phyloP scores from a whole-genome alignment of 1,284 basidiomycete species.

The Peniophora sp. region DNA sequence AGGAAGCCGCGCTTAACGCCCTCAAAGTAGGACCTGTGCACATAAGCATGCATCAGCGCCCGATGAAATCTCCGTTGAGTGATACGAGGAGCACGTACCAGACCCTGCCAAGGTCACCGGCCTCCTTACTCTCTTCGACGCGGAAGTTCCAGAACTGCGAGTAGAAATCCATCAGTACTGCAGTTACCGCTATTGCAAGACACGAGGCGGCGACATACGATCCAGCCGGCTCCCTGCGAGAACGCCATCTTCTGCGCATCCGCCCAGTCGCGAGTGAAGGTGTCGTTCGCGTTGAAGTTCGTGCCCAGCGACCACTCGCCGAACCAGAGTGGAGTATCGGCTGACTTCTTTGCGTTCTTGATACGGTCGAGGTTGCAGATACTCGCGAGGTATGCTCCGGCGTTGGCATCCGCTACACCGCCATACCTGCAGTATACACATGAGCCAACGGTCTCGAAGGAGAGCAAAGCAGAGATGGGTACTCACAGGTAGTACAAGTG shows the following conservation, averaged over 20 bases:
- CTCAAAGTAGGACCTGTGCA: constrained; percentile 62
- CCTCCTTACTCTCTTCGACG: constrained; percentile 45
- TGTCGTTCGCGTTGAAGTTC: constrained; percentile 55
- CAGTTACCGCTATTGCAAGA: background rate
- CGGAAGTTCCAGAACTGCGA: constrained; percentile 74
- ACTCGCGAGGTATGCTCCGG: constrained; percentile 54
- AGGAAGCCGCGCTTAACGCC: constrained; percentile 52
- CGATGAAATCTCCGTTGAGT: too few species aligned
- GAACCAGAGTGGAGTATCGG: constrained; percentile 41
- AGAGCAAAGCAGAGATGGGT: background rate
- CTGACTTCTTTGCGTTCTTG: constrained; percentile 36
- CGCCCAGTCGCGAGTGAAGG: constrained; percentile 63
- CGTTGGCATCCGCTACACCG: constrained; percentile 59
- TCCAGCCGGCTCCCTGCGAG: constrained; percentile 58
- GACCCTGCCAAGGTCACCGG: constrained; percentile 43
- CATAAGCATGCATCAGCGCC: background rate
- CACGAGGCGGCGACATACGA: constrained; percentile 34
- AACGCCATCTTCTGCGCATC: constrained; percentile 71
- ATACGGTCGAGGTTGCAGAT: constrained; percentile 60
- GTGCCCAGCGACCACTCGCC: constrained; percentile 69
- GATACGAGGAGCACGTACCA: too few species aligned
- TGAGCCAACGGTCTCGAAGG: constrained; percentile 7
- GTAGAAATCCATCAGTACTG: background rate
- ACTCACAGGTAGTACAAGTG: constrained; percentile 71
- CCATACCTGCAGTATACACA: constrained; percentile 39